Percentiles rank a stretch among this genome's conserved stretches.
These are phyloP conservation scores for Phytophthora megakarya DNA, from an alignment of 352 stramenopile species.

Conservation along the genomic window DNA sequence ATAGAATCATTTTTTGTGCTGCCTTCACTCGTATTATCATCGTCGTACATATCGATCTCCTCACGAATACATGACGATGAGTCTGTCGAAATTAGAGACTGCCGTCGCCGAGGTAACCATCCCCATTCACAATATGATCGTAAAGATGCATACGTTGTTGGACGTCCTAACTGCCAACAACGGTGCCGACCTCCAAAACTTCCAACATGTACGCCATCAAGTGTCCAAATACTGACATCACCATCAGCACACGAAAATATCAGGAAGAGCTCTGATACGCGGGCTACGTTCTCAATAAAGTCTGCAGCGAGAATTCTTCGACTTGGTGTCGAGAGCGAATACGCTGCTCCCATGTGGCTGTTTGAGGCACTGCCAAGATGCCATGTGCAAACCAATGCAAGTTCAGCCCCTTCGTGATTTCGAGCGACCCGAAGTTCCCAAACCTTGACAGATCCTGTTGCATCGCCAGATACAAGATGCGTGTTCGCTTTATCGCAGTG, in stretches of 20 bases:
- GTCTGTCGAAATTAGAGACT: not conserved
- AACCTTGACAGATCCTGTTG: conserved; percentile 57
- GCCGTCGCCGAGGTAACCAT: conserved; percentile 16
- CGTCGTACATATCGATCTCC: conserved; percentile 13
- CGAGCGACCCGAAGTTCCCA: conserved; percentile 65
- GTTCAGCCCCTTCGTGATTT: conserved; percentile 60
- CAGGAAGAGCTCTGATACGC: conserved; percentile 63
- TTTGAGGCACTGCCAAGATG: conserved; percentile 26
- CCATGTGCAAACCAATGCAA: conserved; percentile 68
- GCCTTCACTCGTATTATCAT: conserved; percentile 7
- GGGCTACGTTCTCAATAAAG: conserved; percentile 65
- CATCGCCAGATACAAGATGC: conserved; percentile 64
- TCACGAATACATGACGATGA: conserved; percentile 21
- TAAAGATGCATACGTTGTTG: conserved; percentile 48
- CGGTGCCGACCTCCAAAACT: conserved; percentile 66
- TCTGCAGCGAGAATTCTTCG: conserved; percentile 54
- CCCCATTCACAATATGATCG: conserved; percentile 53
- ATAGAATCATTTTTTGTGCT: conserved; percentile 18
- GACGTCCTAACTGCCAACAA: conserved; percentile 63
- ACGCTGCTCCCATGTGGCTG: not conserved
- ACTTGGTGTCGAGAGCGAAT: conserved; percentile 18
- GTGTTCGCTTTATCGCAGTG: conserved; percentile 64
- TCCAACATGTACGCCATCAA: conserved; percentile 69
- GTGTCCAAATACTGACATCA: conserved; percentile 75
- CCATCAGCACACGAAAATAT: conserved; percentile 65